A percentile compares a stretch with the other conserved stretches of the same genome.
These are phyloP conservation scores for Botrytis aclada DNA, from an alignment of 2,329 filamentous ascomycete genomes.

Conservation along the genomic window DNA sequence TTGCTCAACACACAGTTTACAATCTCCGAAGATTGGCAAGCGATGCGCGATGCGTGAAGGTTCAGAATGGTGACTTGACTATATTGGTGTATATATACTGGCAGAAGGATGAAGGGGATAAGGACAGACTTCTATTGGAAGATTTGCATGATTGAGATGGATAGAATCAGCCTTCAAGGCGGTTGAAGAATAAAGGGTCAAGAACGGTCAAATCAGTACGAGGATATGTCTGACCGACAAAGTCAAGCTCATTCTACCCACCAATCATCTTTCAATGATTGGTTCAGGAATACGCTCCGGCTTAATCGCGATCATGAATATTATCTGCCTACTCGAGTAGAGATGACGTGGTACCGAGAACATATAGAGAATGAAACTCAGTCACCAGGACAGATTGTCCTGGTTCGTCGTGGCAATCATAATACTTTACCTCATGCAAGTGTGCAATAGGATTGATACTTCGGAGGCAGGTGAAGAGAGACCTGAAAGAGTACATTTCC, in stretches of 20 bases:
- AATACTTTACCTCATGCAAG: constrained; percentile 11
- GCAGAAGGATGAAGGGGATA: not conserved
- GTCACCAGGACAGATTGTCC: constrained; percentile 50
- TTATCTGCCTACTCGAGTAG: constrained; percentile 63
- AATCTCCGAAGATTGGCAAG: not conserved
- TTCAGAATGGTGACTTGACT: not conserved
- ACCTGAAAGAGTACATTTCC: not conserved
- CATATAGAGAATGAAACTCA: constrained; percentile 61
- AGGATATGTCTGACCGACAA: constrained; percentile 49
- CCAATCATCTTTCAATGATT: constrained; percentile 70
- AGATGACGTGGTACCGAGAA: constrained; percentile 75
- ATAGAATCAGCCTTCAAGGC: not conserved
- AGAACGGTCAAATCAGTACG: not conserved
- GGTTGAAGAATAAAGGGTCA: not conserved
- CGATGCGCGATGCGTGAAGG: not conserved
- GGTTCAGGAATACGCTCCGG: constrained; percentile 93
- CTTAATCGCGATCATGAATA: constrained; percentile 85
- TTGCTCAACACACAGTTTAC: not conserved
- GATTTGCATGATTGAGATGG: not conserved
- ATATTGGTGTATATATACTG: constrained; percentile 1
- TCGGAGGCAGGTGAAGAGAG: not conserved
- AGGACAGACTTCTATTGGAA: not conserved
- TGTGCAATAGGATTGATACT: not conserved
- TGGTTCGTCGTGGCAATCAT: constrained; percentile 37
- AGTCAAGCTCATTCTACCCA: constrained; percentile 96